These are phyloP conservation scores for Ophiostoma pallidulum DNA, from an alignment of 2,329 filamentous ascomycete genomes.

Conservation along the genomic window DNA sequence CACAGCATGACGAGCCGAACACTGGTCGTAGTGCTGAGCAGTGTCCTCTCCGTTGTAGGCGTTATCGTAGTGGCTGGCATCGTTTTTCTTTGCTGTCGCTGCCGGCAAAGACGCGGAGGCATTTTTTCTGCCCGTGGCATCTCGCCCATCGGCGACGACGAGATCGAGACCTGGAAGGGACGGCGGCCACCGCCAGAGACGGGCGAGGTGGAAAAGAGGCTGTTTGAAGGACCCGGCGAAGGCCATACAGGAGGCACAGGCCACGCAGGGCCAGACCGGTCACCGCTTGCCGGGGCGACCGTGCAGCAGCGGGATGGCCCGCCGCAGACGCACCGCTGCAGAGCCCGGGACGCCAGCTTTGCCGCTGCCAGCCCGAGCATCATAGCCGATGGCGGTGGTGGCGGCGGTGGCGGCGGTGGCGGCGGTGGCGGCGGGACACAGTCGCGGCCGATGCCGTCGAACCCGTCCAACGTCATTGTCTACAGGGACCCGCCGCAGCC, in stretches of 20 bases:
- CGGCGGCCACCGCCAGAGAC: conserved; percentile 17
- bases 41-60: conserved; percentile 37
- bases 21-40: conserved; percentile 43
- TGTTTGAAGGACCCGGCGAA: background rate
- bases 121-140: conserved; percentile 45
- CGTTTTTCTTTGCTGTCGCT: conserved; percentile 31
- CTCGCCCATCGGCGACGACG: conserved; percentile 54
- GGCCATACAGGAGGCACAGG: background rate
- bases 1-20: conserved; percentile 25
- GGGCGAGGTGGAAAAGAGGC: background rate
- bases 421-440: too few relatives aligned
- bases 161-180: conserved; percentile 55
- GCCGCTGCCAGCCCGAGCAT: conserved; percentile 6
- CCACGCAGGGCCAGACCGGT: background rate
- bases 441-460: too few relatives aligned
- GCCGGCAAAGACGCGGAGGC: conserved; percentile 27
- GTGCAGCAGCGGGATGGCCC: conserved; percentile 2
- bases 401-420: too few relatives aligned
- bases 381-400: background rate
- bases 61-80: conserved; percentile 29
- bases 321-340: background rate
- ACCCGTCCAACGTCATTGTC: conserved; percentile 44
- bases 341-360: conserved; percentile 2
- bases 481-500: conserved; percentile 30
- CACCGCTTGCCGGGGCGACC: conserved; percentile 1